These are phyloP conservation scores for Trametes maxima DNA, from an alignment of 768 basidiomycete species.

Conservation along the genomic window DNA sequence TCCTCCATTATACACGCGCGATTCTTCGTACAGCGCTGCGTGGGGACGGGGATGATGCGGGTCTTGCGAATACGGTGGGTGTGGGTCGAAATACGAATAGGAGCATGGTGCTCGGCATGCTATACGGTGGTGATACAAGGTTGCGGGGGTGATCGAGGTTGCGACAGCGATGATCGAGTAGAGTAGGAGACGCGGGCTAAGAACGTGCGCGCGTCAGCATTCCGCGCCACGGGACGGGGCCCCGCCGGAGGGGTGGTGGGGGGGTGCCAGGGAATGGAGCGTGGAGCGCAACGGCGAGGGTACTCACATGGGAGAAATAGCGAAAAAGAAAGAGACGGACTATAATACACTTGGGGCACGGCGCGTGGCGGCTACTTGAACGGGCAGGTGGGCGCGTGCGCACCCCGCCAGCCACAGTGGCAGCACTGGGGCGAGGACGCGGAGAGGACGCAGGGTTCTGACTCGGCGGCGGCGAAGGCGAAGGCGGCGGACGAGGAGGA, in stretches of 20 bases:
- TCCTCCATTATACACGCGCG: constrained; percentile 7
- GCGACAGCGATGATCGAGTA: constrained; percentile 26
- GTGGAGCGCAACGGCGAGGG: constrained; percentile 1
- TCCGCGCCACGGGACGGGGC: constrained; percentile 10
- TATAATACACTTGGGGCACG: constrained; percentile 23
- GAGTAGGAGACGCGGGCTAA: constrained; percentile 20
- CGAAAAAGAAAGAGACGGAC: constrained; percentile 21
- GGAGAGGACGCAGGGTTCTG: constrained; percentile 41
- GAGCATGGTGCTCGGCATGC: constrained; percentile 20
- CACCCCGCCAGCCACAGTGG: constrained; percentile 73
- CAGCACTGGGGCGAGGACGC: constrained; percentile 75
- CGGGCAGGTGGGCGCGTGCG: constrained; percentile 61
- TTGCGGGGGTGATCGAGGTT: constrained; percentile 27
- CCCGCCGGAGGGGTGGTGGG: neutral
- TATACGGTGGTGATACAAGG: constrained; percentile 33
- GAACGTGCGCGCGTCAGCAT: constrained; percentile 18
- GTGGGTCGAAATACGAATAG: constrained; percentile 20
- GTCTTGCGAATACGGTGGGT: constrained; percentile 22
- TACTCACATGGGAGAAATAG: constrained; percentile 31
- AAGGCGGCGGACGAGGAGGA: constrained; percentile 33
- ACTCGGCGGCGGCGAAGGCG: constrained; percentile 30
- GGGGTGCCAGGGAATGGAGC: constrained; percentile 14
- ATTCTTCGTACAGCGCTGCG: constrained; percentile 21
- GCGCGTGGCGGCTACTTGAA: constrained; percentile 49
- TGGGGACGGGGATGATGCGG: no score